Conservation (phyloP, 1,284 basidiomycete genomes). For the Sporisorium exsertum region DNA sequence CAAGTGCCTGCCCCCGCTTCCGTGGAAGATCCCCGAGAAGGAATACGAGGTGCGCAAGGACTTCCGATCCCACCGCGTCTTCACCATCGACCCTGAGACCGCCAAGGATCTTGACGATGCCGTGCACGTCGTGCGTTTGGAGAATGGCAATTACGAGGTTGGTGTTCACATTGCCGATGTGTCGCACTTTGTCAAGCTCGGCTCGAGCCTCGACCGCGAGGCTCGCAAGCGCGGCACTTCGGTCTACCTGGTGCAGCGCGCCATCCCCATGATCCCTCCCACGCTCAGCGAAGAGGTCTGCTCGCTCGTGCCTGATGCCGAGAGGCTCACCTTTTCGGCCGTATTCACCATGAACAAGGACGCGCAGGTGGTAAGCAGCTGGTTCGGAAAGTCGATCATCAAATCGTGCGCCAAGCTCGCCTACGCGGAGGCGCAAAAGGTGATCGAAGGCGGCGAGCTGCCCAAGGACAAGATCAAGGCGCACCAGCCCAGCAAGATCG, state of each 20-base stretch:
- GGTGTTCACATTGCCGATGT: conserved; percentile 97
- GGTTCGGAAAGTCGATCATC: conserved; percentile 92
- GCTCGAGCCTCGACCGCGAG: conserved; percentile 95
- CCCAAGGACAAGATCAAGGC: conserved; percentile 70
- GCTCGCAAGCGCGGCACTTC: conserved; percentile 96
- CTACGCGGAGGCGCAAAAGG: conserved; percentile 82
- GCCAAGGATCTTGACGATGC: conserved; percentile 97
- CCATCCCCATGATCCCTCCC: conserved; percentile 95
- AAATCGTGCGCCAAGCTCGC: conserved; percentile 88
- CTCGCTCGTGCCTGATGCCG: conserved; percentile 85
- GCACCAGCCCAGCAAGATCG: conserved; percentile 74
- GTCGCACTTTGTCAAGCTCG: conserved; percentile 91
- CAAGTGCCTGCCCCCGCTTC: conserved; percentile 92
- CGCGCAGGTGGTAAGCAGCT: conserved; percentile 83
- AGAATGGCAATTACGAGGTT: conserved; percentile 89
- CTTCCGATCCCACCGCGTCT: conserved; percentile 83
- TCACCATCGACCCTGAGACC: conserved; percentile 90
- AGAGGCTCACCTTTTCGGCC: conserved; percentile 82
- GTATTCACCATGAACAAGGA: conserved; percentile 85
- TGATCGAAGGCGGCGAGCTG: conserved; percentile 81
- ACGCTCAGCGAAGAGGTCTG: conserved; percentile 90
- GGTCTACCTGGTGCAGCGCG: conserved; percentile 93
- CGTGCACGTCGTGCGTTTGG: conserved; percentile 85
- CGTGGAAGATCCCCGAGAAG: conserved; percentile 93
- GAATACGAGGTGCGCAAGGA: conserved; percentile 89